phyloP scores from a whole-genome alignment of 768 basidiomycete genomes.

The Infundibulicybe gibba region DNA sequence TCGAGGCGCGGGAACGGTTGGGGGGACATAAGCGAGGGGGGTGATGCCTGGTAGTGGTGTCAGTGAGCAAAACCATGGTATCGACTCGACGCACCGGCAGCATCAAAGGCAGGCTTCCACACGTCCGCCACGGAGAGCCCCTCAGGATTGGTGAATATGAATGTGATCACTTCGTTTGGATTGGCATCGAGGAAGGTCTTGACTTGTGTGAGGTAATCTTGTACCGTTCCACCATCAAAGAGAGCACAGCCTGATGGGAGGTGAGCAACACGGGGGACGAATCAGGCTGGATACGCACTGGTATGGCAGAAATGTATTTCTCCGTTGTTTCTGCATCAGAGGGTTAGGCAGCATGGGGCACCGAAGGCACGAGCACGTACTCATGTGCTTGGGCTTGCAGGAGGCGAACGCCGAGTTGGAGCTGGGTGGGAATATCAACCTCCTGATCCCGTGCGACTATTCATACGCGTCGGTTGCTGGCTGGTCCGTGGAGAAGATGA shows the following conservation, averaged over 20 bases:
- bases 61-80: too few species aligned
- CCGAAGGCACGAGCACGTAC: slow-evolving; percentile 15
- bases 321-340: slow-evolving; percentile 25
- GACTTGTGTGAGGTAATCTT: slow-evolving; percentile 47
- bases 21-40: slow-evolving; percentile 57
- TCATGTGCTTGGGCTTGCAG: slow-evolving; percentile 57
- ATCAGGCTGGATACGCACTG: slow-evolving; percentile 29
- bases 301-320: slow-evolving; percentile 68
- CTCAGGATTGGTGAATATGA: slow-evolving; percentile 68
- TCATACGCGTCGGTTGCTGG: too few species aligned
- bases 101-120: too few species aligned
- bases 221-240: slow-evolving; percentile 51
- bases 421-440: slow-evolving; percentile 45
- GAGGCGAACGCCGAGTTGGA: slow-evolving; percentile 47
- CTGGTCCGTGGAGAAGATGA: too few species aligned
- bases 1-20: slow-evolving; percentile 35
- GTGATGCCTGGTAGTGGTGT: too few species aligned
- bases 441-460: slow-evolving; percentile 40
- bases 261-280: neutral
- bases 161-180: slow-evolving; percentile 61
- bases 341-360: neutral
- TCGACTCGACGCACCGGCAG: too few species aligned
- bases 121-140: slow-evolving; percentile 39
- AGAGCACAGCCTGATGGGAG: slow-evolving; percentile 32
- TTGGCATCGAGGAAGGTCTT: slow-evolving; percentile 55